Percentiles rank a stretch among this genome's conserved stretches.
Evolutionary conservation across 768 basidiomycete genomes (phyloP).

Genomic region (Serendipita indica): DNA sequence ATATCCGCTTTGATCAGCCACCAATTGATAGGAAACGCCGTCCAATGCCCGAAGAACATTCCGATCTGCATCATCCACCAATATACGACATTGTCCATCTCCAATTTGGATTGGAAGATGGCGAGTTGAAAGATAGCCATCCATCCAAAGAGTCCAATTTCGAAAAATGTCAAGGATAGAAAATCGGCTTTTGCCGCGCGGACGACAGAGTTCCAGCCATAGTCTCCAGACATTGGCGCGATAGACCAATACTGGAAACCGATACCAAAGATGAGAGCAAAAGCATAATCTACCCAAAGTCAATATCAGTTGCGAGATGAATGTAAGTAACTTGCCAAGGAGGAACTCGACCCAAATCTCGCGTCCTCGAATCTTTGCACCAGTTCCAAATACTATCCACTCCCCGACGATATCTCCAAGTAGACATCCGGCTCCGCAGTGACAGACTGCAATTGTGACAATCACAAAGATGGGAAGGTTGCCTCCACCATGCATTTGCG

Average conservation of each 20-base stretch:
- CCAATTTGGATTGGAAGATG: neutral
- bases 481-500: conserved; percentile 8
- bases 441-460: conserved; percentile 7
- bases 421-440: conserved; percentile 10
- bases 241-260: conserved; percentile 12
- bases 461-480: conserved; percentile 10
- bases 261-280: conserved; percentile 11
- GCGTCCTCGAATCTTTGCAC: conserved; percentile 5
- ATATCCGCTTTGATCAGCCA: conserved; percentile 9
- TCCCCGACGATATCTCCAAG: conserved; percentile 11
- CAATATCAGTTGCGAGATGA: neutral
- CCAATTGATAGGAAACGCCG: conserved; percentile 10
- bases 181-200: conserved; percentile 11
- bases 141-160: conserved; percentile 10
- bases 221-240: conserved; percentile 11
- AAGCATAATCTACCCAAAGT: conserved; percentile 4
- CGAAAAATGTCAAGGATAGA: conserved; percentile 7
- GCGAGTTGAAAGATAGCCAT: conserved; percentile 11
- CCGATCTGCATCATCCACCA: conserved; percentile 13
- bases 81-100: conserved; percentile 10
- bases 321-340: neutral
- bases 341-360: conserved; percentile 11
- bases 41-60: conserved; percentile 11
- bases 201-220: neutral
- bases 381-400: conserved; percentile 9